Percentiles rank a stretch among this genome's conserved stretches.
Evolutionary conservation across 1,284 basidiomycete genomes (phyloP).

Genomic region (Pterula multifida): DNA sequence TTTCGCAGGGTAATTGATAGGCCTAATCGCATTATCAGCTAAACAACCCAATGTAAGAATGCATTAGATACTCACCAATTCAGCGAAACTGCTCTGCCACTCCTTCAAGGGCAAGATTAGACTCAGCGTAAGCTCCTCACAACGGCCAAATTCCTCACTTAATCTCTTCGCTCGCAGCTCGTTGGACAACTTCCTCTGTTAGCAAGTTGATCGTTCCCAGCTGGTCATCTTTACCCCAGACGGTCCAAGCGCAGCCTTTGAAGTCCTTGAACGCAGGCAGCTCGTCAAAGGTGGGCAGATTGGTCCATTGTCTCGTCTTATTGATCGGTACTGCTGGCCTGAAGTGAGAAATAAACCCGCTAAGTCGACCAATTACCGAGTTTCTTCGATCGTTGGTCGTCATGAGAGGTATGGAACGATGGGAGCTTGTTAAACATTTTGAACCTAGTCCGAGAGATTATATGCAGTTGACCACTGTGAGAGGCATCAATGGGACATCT

Average conservation of each 20-base stretch:
- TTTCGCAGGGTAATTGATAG: conserved; percentile 54
- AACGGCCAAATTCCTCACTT: conserved; percentile 34
- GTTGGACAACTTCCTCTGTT: conserved; percentile 49
- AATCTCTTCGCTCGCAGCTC: conserved; percentile 52
- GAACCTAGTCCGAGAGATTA: no score
- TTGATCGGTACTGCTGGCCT: background rate
- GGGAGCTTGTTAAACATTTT: background rate
- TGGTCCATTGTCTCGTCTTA: background rate
- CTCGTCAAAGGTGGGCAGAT: conserved; percentile 48
- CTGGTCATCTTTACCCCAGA: conserved; percentile 62
- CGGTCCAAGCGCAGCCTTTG: conserved; percentile 56
- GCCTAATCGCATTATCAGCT: conserved; percentile 26
- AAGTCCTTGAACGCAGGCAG: conserved; percentile 46
- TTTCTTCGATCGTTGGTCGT: background rate
- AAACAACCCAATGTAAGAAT: conserved; percentile 4
- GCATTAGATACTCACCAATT: conserved; percentile 39
- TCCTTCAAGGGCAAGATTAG: conserved; percentile 21
- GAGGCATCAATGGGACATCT: no score
- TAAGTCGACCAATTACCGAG: background rate
- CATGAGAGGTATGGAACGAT: background rate
- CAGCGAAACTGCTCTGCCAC: conserved; percentile 43
- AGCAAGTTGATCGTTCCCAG: conserved; percentile 62
- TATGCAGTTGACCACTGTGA: no score
- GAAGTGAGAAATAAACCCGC: background rate
- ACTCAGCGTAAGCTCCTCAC: conserved; percentile 7